These are phyloP conservation scores for Candida anglica DNA, from an alignment of 805 yeast species.

Conservation along the genomic window DNA sequence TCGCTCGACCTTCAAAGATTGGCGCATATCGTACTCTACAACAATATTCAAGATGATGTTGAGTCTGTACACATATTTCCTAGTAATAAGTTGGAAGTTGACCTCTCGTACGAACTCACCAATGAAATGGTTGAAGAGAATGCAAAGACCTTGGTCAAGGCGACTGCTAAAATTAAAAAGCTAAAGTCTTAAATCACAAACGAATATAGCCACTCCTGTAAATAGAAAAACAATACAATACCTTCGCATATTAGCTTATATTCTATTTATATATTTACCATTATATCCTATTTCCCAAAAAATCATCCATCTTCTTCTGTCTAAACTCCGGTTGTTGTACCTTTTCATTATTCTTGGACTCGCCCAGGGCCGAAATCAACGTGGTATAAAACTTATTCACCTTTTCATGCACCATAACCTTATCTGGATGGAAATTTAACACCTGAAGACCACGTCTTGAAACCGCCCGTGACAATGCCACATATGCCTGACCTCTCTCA, in stretches of 20 bases:
- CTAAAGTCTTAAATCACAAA: no score
- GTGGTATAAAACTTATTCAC: constrained; percentile 31
- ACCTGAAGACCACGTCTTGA: constrained; percentile 64
- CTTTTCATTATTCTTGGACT: no score
- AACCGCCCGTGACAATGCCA: constrained; percentile 76
- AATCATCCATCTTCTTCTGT: no score
- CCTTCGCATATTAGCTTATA: no score
- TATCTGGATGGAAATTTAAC: constrained; percentile 55
- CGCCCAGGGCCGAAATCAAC: constrained; percentile 20
- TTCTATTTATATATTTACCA: not conserved
- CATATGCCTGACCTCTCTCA: constrained; percentile 83
- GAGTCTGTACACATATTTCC: not conserved
- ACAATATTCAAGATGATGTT: constrained; percentile 6
- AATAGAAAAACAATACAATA: no score
- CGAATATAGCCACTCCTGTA: no score
- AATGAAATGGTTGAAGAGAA: constrained; percentile 1
- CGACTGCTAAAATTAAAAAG: no score
- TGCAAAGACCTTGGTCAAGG: no score
- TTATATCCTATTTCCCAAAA: no score
- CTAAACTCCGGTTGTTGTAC: no score
- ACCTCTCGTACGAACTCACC: constrained; percentile 1
- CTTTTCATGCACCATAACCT: constrained; percentile 38
- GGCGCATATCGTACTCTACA: constrained; percentile 13
- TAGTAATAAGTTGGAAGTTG: not conserved
- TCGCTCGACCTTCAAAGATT: constrained; percentile 10